Evolutionary conservation across 1,139 yeast genomes (phyloP).

Genomic region (Yamadazyma diddensiae): DNA sequence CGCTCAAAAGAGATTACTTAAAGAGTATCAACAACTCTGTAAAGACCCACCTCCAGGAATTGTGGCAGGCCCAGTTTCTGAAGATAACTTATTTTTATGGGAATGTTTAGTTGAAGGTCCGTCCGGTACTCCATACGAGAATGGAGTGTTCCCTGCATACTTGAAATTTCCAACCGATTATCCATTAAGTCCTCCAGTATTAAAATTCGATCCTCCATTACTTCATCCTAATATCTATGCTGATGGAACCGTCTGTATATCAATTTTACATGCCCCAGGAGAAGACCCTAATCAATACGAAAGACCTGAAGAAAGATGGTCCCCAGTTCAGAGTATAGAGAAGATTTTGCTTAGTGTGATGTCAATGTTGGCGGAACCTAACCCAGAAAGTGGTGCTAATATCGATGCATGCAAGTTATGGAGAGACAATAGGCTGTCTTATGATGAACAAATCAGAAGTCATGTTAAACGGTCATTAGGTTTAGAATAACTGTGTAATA

Average conservation of each 20-base stretch:
- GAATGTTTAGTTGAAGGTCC: conserved; percentile 93
- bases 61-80: conserved; percentile 85
- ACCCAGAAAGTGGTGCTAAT: conserved; percentile 94
- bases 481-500: too few relatives aligned
- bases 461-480: conserved; percentile 72
- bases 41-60: conserved; percentile 94
- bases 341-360: conserved; percentile 88
- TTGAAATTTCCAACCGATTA: conserved; percentile 86
- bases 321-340: conserved; percentile 95
- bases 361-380: conserved; percentile 97
- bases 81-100: conserved; percentile 83
- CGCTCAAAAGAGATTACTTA: conserved; percentile 81
- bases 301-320: conserved; percentile 94
- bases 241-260: conserved; percentile 94
- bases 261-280: conserved; percentile 93
- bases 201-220: conserved; percentile 80
- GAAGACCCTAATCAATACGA: conserved; percentile 97
- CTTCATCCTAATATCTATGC: conserved; percentile 91
- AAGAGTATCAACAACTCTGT: conserved; percentile 83
- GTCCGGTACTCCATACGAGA: conserved; percentile 87
- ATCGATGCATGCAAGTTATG: conserved; percentile 94
- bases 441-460: conserved; percentile 57
- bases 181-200: conserved; percentile 86
- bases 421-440: conserved; percentile 77
- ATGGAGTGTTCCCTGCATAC: conserved; percentile 86